Evolutionary conservation across 331 rosid species (phyloP), one percentile per base, ranked within the genome.

Genomic region (Quercus phellos): DNA sequence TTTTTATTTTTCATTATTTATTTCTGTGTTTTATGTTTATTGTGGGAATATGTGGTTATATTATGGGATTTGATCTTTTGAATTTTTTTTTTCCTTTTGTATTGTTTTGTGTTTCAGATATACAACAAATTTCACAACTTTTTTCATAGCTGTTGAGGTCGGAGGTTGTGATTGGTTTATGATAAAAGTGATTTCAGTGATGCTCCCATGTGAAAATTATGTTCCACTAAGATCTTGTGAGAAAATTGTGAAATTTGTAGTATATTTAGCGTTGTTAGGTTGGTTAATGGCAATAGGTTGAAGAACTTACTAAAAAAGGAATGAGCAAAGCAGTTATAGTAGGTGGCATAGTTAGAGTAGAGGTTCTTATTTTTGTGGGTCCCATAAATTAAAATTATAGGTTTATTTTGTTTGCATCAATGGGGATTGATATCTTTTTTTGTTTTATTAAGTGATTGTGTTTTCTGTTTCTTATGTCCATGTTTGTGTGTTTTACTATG

Each of bases 321-420:
- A 22, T 32, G 70, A 64, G 68, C 50, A 38, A 30, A 17, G n/a
- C 9, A 54, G 67, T 34, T 70, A 14, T 26, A 19, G 55, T 71
- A 7, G 14, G 42, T 79, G 78, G 46, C 46, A 13, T 29, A 21
- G 22, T 10, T 64, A 12, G 8, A 61, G 12, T 73, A 21, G 50
- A 66, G 51, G 24, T 2, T 35, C 34, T 51, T 19, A 0, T 6
- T 81, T 71, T 81, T 26, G 76, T 74, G 72, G 83, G 79, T 53
- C 74, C 80, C 63, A 12, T 16, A 32, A 58, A 55, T 14, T 56
- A 51, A 42, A 19, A 32, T n/a, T 61, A 29, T 34, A 18, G 51
- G 16, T 30, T 7, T 8, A 10, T 34, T 32, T 4, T 18, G n/a
- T 66, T 13, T 27, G 69, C n/a, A 30, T 12, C 27, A 66, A 18